Evolutionary conservation across 768 basidiomycete genomes (phyloP).

Genomic region (Cyclocybe aegerita): DNA sequence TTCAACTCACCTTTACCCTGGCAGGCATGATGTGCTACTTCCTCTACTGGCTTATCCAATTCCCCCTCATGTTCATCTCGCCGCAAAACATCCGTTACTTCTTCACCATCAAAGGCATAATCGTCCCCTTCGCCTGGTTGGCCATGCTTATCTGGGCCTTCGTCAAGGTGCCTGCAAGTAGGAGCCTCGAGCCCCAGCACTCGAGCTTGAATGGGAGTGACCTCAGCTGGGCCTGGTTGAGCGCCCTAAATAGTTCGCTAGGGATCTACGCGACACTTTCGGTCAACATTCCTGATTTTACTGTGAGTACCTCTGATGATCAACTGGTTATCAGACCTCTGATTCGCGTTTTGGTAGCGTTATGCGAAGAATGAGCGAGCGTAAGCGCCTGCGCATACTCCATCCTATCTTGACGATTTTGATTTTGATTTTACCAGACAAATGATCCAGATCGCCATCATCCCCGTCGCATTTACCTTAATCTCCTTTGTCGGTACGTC

Average conservation of each 20-base stretch:
- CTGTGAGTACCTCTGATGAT: conserved; percentile 26
- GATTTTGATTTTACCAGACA: conserved; percentile 40
- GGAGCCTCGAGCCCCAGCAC: conserved; percentile 56
- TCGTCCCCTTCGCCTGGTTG: conserved; percentile 66
- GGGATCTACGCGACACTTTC: conserved; percentile 73
- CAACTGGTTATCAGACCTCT: not conserved
- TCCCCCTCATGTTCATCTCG: conserved; percentile 74
- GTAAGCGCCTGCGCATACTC: conserved; percentile 32
- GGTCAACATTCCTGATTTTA: conserved; percentile 87
- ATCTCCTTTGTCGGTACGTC: conserved; percentile 62
- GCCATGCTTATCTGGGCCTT: conserved; percentile 82
- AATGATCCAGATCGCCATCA: conserved; percentile 72
- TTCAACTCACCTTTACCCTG: not conserved
- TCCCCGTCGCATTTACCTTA: conserved; percentile 75
- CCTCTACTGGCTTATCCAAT: conserved; percentile 75
- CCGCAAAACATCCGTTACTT: conserved; percentile 77
- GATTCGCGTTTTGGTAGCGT: conserved; percentile 37
- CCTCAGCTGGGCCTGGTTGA: conserved; percentile 79
- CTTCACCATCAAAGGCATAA: conserved; percentile 66
- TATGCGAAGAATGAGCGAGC: conserved; percentile 70
- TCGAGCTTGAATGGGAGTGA: conserved; percentile 50
- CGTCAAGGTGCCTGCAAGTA: conserved; percentile 60
- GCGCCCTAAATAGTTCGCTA: conserved; percentile 72
- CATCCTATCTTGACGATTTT: not conserved
- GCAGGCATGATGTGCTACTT: conserved; percentile 74